Base-by-base conservation (phyloP, 495 filamentous ascomycete genomes). In the Aspergillus mulundensis region DNA sequence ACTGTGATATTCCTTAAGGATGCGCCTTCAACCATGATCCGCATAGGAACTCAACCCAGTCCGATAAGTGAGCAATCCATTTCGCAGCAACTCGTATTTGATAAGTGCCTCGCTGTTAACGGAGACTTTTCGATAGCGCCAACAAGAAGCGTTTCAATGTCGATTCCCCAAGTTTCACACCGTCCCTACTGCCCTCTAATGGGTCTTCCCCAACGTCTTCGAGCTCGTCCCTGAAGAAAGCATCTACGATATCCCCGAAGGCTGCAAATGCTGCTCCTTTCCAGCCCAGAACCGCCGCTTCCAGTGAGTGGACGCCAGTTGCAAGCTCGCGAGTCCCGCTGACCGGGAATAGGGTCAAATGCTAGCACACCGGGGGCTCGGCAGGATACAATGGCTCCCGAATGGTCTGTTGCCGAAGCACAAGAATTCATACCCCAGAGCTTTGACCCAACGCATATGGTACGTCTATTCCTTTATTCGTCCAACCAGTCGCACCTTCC, bases 111-210 rank as follows among this genome's bases (percentile, higher is more conserved):
- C 12, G 32, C 38, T 3, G 21, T 40, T 50, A 25, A 50, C 48
- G 34, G 48, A 30, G 30, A 24, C n/a, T 54, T n/a, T n/a, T 28
- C 15, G 41, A 34, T 56, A 49, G 67, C 61, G 77, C 76, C 58
- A 70, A 79, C 54, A 94, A 87, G 75, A 91, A 93, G 75, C 77
- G 85, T 14, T 84, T 98, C 62, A 97, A 96, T 69, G 93, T 95
- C 62, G 94, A 97, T 60, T 97, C 94, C 12, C 94, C 95, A 14
- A 87, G 93, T 40, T 98, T 98, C 61, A 96, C 91, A 1, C 95
- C 94, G 19, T 80, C 84, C 15, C 65, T 80, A 46, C 65, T 85
- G 15, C 75, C 77, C 34, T 72, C 74, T 36, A 71, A 80, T 69
- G 71, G 79, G 53, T 65, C 74, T 1, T 65, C 62, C 19, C 59